Base-by-base conservation (phyloP, 352 stramenopile species). In the Phytophthora podocarpi region DNA sequence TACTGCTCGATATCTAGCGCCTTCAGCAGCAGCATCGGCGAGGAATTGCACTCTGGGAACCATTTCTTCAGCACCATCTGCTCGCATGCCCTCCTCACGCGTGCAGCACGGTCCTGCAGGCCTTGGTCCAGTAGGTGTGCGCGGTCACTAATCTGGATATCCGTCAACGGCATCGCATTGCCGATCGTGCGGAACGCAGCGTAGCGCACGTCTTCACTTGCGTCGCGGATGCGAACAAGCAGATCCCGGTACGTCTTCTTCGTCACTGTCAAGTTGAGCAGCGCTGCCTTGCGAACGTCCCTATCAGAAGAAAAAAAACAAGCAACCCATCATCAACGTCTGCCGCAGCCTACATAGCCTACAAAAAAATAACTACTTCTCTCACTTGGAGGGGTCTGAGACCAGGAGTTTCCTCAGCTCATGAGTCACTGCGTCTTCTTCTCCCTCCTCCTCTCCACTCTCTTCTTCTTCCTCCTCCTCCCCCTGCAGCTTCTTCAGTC, bases 111-210 rank as follows among this genome's bases (percentile, higher is more conserved):
- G 43, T 94, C 85, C 10, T 91, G 82, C 7, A 94, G 53, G 0
- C 85, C 82, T 66, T 94, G 85, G 27, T 91, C 85, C 23, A 94
- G 62, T 27, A 92, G 40, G n/a, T 90, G 78, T 11, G 74, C 75
- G 15, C 85, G 85, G 27, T 94, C 82, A 11, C 70, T 81, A 15
- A 91, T 75, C 1, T 81, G 70, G 21, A 94, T 82, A 15, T 87
- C 78, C 31, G 74, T 63, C 36, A 91, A 60, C 45, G 68, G 47
- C 41, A 83, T 64, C 11, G 72, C 36, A 15, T 72, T 72, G 30
- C 73, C 72, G 8, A 91, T 73, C 5, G 80, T 74, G n/a, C 67
- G 48, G 58, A 91, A 90, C 5, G 78, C 81, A 10, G 78, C 72
- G 24, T 74, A 60, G 2, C 85, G 85, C 12, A 94, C 82, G 20